Conservation (phyloP, 495 filamentous ascomycete genomes). For the Aspergillus affinis region DNA sequence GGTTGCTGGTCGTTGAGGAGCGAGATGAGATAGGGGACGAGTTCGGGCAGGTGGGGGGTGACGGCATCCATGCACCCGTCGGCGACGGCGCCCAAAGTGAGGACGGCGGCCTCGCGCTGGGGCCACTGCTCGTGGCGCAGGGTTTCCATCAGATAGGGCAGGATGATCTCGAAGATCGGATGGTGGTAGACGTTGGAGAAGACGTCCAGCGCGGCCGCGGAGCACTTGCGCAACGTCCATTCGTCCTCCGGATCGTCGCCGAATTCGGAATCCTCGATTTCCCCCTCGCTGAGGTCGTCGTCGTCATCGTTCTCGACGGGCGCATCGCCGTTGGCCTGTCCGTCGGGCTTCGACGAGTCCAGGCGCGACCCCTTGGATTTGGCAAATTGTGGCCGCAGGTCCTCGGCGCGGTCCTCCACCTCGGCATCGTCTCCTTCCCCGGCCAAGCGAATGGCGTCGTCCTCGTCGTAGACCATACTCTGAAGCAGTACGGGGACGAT, state of each 20-base stretch:
- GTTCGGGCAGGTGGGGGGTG: conserved; percentile 83
- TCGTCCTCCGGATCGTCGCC: conserved; percentile 80
- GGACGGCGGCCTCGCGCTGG: conserved; percentile 89
- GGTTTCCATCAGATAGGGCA: conserved; percentile 91
- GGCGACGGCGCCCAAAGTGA: conserved; percentile 92
- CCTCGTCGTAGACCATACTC: conserved; percentile 95
- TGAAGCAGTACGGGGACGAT: conserved; percentile 89
- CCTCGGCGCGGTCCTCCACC: conserved; percentile 82
- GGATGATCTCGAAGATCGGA: conserved; percentile 83
- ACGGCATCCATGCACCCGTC: conserved; percentile 92
- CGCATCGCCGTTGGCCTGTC: conserved; percentile 53
- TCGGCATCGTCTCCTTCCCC: conserved; percentile 88
- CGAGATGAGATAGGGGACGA: conserved; percentile 88
- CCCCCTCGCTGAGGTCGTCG: conserved; percentile 84
- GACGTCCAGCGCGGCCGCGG: conserved; percentile 91
- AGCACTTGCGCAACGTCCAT: conserved; percentile 97
- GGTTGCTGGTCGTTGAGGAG: conserved; percentile 82
- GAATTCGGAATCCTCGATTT: conserved; percentile 76
- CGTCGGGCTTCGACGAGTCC: conserved; percentile 47
- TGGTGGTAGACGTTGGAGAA: conserved; percentile 87
- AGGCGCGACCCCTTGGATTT: conserved; percentile 62
- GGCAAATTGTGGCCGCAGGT: conserved; percentile 92
- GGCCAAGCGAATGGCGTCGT: conserved; percentile 82
- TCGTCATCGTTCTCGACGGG: conserved; percentile 43
- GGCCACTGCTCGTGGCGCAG: conserved; percentile 87